Evolutionary conservation across 495 filamentous ascomycete species (phyloP).

Genomic region (Aspergillus campestris): DNA sequence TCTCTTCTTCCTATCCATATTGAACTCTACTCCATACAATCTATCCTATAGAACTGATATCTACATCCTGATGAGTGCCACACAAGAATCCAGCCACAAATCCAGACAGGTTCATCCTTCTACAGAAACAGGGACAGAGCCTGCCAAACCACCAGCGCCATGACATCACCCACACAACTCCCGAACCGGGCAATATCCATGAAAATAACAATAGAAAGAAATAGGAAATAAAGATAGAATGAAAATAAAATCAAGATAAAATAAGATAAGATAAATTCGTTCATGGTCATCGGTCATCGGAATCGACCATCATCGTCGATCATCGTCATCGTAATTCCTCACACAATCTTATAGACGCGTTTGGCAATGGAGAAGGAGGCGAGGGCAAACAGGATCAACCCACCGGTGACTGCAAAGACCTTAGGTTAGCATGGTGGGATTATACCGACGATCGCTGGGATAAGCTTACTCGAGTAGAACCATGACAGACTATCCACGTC

Average conservation of each 20-base stretch:
- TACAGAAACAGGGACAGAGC: no score
- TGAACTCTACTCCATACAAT: no score
- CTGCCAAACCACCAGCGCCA: not conserved
- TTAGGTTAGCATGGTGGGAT: not conserved
- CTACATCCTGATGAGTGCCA: no score
- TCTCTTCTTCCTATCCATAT: not conserved
- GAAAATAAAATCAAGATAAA: not conserved
- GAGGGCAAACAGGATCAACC: conserved; percentile 67
- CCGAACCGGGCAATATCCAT: no score
- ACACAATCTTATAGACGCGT: conserved; percentile 62
- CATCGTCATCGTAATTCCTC: conserved; percentile 1
- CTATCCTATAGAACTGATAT: no score
- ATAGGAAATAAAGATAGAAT: not conserved
- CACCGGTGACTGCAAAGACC: conserved; percentile 53
- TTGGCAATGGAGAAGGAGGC: conserved; percentile 77
- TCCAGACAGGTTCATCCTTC: no score
- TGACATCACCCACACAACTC: no score
- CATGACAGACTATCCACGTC: conserved; percentile 53
- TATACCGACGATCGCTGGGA: not conserved
- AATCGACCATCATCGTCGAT: no score
- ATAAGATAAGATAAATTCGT: not conserved
- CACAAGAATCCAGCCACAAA: no score
- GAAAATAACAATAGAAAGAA: not conserved
- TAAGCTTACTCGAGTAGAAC: conserved; percentile 52
- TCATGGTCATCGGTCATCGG: not conserved